phyloP scores from a whole-genome alignment of 2,329 filamentous ascomycete genomes.

The Fusarium xylarioides region DNA sequence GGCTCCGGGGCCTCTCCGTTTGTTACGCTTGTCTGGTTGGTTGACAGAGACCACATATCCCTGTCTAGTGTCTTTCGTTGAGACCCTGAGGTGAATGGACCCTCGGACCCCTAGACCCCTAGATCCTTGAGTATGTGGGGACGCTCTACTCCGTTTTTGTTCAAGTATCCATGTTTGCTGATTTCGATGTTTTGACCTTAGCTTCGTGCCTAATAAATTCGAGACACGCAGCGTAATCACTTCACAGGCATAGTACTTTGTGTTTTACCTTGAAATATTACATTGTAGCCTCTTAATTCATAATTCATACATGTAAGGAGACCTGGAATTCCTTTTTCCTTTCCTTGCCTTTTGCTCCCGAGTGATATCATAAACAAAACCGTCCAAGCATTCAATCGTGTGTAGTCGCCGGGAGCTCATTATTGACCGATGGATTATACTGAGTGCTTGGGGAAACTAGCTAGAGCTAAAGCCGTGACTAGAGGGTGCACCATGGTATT shows the following conservation, averaged over 20 bases:
- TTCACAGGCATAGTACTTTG: not conserved
- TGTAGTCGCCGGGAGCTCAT: not conserved
- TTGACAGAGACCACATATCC: not conserved
- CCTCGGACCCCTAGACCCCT: not conserved
- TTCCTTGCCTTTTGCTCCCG: not conserved
- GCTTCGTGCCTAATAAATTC: not conserved
- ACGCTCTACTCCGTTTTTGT: not conserved
- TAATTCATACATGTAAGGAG: not conserved
- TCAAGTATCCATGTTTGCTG: no score
- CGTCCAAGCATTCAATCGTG: no score
- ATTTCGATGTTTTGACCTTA: no score
- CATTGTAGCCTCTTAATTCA: not conserved
- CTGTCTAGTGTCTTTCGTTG: not conserved
- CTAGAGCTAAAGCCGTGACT: not conserved
- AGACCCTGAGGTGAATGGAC: not conserved
- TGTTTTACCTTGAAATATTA: not conserved
- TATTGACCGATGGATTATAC: not conserved
- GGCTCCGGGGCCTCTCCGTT: not conserved
- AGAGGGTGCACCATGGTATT: accelerated
- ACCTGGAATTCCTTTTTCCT: not conserved
- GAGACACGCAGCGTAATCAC: not conserved
- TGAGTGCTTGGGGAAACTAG: accelerated
- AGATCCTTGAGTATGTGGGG: not conserved
- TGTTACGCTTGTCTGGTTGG: not conserved
- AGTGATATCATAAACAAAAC: not conserved